phyloP scores from a whole-genome alignment of 176 grass and related monocot genomes.

The Elaeis guineensis region DNA sequence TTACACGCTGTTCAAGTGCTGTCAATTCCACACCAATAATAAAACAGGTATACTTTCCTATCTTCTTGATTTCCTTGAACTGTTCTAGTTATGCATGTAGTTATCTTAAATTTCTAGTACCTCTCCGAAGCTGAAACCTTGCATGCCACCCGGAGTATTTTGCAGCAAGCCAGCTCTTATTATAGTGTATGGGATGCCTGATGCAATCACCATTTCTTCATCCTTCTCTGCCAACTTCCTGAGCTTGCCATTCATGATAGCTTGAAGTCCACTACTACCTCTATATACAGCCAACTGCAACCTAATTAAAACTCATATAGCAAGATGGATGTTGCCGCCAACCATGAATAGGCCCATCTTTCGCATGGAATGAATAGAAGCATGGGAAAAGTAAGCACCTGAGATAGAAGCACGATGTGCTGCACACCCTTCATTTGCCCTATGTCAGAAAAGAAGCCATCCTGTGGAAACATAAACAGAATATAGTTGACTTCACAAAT shows the following conservation, averaged over 20 bases:
- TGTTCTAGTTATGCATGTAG: too few relatives aligned
- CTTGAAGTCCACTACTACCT: constrained; percentile 69
- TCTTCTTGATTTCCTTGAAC: too few relatives aligned
- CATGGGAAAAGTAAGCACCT: constrained; percentile 43
- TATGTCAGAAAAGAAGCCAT: constrained; percentile 72
- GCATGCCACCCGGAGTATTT: constrained; percentile 56
- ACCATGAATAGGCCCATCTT: constrained; percentile 4
- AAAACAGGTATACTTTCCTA: background rate
- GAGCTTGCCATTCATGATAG: constrained; percentile 61
- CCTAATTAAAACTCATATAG: constrained; percentile 60
- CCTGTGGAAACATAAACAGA: constrained; percentile 19
- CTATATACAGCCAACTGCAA: constrained; percentile 75
- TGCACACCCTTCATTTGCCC: constrained; percentile 45
- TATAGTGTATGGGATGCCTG: constrained; percentile 70
- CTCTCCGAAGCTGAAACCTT: constrained; percentile 65
- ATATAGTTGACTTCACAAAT: too few relatives aligned
- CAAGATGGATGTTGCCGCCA: constrained; percentile 18
- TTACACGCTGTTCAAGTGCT: too few relatives aligned
- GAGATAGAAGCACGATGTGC: constrained; percentile 85
- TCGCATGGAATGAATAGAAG: background rate
- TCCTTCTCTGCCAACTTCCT: constrained; percentile 67
- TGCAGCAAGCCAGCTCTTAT: constrained; percentile 61
- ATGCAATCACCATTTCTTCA: constrained; percentile 61
- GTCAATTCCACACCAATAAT: background rate
- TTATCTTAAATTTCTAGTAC: constrained; percentile 22